Conservation (phyloP, 2,329 filamentous ascomycete species). For the Aureobasidium leucospermi region DNA sequence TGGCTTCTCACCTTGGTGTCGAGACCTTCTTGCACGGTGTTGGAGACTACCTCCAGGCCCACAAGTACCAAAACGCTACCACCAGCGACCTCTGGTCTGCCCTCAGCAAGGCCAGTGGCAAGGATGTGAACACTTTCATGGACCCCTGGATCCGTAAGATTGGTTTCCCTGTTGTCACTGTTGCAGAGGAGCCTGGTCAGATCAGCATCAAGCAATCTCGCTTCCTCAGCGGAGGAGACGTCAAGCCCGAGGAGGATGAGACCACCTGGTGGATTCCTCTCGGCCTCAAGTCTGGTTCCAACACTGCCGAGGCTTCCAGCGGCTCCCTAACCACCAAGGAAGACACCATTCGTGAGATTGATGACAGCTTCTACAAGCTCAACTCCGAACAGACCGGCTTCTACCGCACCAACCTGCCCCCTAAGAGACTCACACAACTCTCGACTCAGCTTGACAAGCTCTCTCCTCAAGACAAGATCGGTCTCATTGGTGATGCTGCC, state of each 20-base stretch:
- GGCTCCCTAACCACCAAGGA: conserved; percentile 68
- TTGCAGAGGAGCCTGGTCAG: conserved; percentile 75
- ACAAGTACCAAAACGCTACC: conserved; percentile 84
- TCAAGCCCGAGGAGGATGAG: conserved; percentile 81
- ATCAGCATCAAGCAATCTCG: conserved; percentile 78
- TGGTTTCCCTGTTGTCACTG: conserved; percentile 82
- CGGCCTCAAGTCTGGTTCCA: conserved; percentile 68
- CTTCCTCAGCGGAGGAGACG: conserved; percentile 87
- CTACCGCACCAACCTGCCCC: conserved; percentile 89
- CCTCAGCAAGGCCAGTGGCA: conserved; percentile 76
- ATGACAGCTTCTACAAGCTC: conserved; percentile 83
- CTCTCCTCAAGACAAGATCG: conserved; percentile 83
- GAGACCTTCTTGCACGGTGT: conserved; percentile 88
- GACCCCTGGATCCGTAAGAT: conserved; percentile 92
- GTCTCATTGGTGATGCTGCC: conserved; percentile 80
- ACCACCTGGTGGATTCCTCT: conserved; percentile 96
- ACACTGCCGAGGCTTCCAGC: conserved; percentile 54
- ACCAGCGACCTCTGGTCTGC: conserved; percentile 89
- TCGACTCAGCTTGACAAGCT: conserved; percentile 69
- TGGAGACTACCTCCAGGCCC: conserved; percentile 76
- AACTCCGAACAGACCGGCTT: conserved; percentile 85
- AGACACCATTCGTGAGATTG: conserved; percentile 66
- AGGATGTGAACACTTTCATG: conserved; percentile 84
- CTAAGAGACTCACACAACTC: conserved; percentile 72
- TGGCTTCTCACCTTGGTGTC: conserved; percentile 80